These are phyloP conservation scores for Mollisia scopiformis DNA, from an alignment of 2,329 filamentous ascomycete species.

Conservation along the genomic window DNA sequence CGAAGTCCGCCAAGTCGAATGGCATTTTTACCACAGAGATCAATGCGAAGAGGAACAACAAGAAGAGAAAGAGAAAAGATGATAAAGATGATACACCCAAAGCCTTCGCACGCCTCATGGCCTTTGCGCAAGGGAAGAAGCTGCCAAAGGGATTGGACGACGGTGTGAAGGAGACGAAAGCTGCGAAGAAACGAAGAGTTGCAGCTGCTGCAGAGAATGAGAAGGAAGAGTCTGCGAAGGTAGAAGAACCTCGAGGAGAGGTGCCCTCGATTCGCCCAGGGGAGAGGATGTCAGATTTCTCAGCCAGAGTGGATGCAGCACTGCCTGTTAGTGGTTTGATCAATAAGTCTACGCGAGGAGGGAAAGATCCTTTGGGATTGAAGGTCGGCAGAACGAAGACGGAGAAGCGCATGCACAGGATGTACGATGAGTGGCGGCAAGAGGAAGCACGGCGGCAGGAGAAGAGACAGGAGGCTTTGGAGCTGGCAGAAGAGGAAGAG, in stretches of 20 bases:
- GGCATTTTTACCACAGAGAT: conserved; percentile 39
- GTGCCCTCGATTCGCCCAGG: conserved; percentile 77
- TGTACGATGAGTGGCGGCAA: conserved; percentile 77
- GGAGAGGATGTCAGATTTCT: conserved; percentile 81
- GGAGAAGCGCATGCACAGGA: conserved; percentile 80
- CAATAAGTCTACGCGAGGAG: conserved; percentile 60
- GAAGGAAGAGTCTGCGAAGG: conserved; percentile 21
- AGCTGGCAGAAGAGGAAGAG: conserved; percentile 36
- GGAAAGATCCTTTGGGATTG: conserved; percentile 65
- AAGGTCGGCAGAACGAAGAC: conserved; percentile 78
- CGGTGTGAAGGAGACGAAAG: conserved; percentile 50
- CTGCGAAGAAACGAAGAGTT: conserved; percentile 31
- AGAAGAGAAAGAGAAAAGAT: conserved; percentile 51
- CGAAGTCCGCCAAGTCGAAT: conserved; percentile 46
- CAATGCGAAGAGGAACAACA: conserved; percentile 37
- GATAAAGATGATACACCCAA: conserved; percentile 80
- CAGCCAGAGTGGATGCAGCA: conserved; percentile 80
- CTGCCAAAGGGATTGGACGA: conserved; percentile 71
- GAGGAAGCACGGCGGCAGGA: conserved; percentile 58
- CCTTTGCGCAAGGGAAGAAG: conserved; percentile 65
- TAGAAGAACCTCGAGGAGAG: conserved; percentile 29
- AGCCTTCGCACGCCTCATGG: conserved; percentile 86
- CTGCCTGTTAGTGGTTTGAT: conserved; percentile 75
- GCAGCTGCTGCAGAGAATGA: conserved; percentile 17
- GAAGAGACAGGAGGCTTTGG: conserved; percentile 30